Evolutionary conservation across 805 yeast species (phyloP).

Genomic region (Wickerhamomyces ciferrii): DNA sequence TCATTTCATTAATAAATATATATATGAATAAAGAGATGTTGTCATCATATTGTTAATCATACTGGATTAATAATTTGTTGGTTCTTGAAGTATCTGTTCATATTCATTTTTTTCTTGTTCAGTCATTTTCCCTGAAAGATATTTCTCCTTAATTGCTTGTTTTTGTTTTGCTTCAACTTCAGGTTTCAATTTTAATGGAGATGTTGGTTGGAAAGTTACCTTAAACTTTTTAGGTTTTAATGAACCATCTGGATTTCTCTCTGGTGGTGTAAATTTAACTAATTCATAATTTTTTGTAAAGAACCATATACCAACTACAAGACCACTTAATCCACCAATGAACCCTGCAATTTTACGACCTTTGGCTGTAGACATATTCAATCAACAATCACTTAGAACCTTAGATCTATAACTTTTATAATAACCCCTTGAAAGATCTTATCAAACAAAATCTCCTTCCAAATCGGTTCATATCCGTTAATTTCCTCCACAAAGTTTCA

Average conservation of each 20-base stretch:
- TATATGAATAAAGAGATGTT: too few relatives aligned
- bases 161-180: constrained; percentile 16
- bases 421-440: too few relatives aligned
- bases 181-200: constrained; percentile 33
- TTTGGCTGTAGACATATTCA: background rate
- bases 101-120: background rate
- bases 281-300: constrained; percentile 21
- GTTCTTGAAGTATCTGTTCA: constrained; percentile 12
- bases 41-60: too few relatives aligned
- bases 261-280: constrained; percentile 35
- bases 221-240: constrained; percentile 30
- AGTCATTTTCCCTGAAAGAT: constrained; percentile 1
- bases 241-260: constrained; percentile 32
- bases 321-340: constrained; percentile 4
- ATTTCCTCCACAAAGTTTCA: too few relatives aligned
- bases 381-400: too few relatives aligned
- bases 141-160: background rate
- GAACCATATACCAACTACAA: background rate
- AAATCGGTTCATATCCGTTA: too few relatives aligned
- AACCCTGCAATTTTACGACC: background rate
- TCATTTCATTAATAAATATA: background rate
- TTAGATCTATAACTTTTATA: too few relatives aligned
- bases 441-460: too few relatives aligned
- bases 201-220: constrained; percentile 29
- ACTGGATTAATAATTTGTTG: constrained; percentile 2